These are phyloP conservation scores for Zygoascus hellenicus DNA, from an alignment of 1,139 yeast genomes.

Conservation along the genomic window DNA sequence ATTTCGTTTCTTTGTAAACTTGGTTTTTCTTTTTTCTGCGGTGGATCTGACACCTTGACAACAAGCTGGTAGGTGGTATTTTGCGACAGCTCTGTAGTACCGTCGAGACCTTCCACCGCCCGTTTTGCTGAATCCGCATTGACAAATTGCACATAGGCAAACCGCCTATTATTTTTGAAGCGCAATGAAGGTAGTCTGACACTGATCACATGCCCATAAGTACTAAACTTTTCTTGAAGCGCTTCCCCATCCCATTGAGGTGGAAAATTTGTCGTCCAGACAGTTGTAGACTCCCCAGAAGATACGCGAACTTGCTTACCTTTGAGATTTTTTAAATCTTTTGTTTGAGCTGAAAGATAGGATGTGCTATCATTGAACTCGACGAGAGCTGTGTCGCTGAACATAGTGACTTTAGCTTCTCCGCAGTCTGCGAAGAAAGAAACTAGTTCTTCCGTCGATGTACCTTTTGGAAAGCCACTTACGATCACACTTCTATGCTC, in stretches of 20 bases:
- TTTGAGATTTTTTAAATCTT: constrained; percentile 45
- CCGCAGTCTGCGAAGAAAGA: constrained; percentile 61
- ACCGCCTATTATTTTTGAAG: constrained; percentile 53
- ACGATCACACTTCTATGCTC: constrained; percentile 52
- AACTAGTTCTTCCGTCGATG: constrained; percentile 36
- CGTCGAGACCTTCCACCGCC: constrained; percentile 46
- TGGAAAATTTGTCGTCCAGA: constrained; percentile 73
- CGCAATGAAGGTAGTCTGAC: constrained; percentile 65
- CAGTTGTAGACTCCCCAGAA: constrained; percentile 41
- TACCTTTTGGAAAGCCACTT: constrained; percentile 34
- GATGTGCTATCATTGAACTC: constrained; percentile 52
- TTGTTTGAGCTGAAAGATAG: constrained; percentile 56
- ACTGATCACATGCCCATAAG: constrained; percentile 45
- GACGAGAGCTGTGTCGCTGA: constrained; percentile 27
- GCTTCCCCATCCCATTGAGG: constrained; percentile 44
- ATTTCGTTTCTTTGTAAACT: constrained; percentile 50
- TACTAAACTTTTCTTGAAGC: constrained; percentile 41
- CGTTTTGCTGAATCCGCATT: constrained; percentile 41
- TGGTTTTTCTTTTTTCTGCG: constrained; percentile 32
- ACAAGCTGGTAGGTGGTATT: constrained; percentile 38
- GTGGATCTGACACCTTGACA: constrained; percentile 57
- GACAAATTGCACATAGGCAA: constrained; percentile 66
- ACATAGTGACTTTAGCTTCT: constrained; percentile 21
- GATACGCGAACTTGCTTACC: constrained; percentile 44
- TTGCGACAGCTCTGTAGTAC: constrained; percentile 29